phyloP scores from a whole-genome alignment of 306 rosid genomes.

The Abrus pulchellus region DNA sequence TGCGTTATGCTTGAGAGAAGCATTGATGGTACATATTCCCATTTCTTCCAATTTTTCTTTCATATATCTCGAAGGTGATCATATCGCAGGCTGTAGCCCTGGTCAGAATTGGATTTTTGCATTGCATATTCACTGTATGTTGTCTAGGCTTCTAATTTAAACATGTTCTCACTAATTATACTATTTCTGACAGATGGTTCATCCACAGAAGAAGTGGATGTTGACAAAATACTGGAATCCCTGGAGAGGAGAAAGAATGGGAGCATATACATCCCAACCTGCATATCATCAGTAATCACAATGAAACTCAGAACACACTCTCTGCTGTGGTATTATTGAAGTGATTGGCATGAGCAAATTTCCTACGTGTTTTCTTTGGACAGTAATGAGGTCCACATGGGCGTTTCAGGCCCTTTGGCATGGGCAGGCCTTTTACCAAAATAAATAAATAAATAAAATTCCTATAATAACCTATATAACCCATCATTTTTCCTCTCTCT shows the following conservation, averaged over 20 bases:
- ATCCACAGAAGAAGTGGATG: slow-evolving; percentile 67
- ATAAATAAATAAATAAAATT: neutral
- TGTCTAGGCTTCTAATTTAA: slow-evolving; percentile 34
- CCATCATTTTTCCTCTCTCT: neutral
- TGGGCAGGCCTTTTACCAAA: neutral
- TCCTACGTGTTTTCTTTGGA: neutral
- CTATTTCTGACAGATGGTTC: slow-evolving; percentile 63
- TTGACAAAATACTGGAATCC: slow-evolving; percentile 62
- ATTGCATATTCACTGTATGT: slow-evolving; percentile 32
- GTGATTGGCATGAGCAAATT: slow-evolving; percentile 6
- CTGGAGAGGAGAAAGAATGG: slow-evolving; percentile 65
- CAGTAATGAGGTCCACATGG: neutral
- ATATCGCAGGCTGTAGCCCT: neutral
- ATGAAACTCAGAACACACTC: slow-evolving; percentile 9
- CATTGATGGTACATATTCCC: slow-evolving; percentile 52
- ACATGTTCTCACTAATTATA: slow-evolving; percentile 48
- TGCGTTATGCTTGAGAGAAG: slow-evolving; percentile 93
- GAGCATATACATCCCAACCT: slow-evolving; percentile 56
- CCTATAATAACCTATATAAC: slow-evolving; percentile 5
- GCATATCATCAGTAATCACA: slow-evolving; percentile 69
- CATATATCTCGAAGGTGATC: slow-evolving; percentile 21
- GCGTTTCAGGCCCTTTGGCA: neutral
- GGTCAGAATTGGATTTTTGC: slow-evolving; percentile 29
- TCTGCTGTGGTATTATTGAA: slow-evolving; percentile 10
- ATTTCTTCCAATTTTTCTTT: neutral